Percentiles rank a stretch among this genome's conserved stretches.
Conservation (phyloP, 2,329 filamentous ascomycete genomes). For the Aspergillus fischeri region DNA sequence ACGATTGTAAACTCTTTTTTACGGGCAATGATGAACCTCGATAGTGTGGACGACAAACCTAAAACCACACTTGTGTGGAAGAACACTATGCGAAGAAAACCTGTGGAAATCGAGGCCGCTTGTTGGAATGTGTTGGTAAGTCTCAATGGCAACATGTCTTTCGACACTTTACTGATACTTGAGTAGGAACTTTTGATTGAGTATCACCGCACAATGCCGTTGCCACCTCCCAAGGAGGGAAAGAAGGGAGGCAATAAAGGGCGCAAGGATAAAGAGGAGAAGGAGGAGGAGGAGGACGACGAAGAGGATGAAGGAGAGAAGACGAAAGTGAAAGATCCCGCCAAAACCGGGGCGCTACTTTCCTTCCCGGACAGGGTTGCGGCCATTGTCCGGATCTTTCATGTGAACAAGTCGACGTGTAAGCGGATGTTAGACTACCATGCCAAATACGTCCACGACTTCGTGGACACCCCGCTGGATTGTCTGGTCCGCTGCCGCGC, state of each 20-base stretch:
- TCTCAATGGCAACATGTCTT: background rate
- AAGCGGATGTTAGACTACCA: background rate
- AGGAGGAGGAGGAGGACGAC: background rate
- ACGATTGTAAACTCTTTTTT: conserved; percentile 28
- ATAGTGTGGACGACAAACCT: conserved; percentile 25
- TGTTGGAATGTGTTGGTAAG: conserved; percentile 32
- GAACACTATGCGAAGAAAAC: conserved; percentile 15
- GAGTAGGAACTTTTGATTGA: conserved; percentile 19
- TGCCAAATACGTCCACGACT: background rate
- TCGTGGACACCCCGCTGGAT: background rate
- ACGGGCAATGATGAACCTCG: conserved; percentile 29
- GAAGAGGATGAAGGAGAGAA: background rate
- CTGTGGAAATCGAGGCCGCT: conserved; percentile 22
- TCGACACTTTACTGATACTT: background rate
- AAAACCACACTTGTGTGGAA: conserved; percentile 25
- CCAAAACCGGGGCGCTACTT: background rate
- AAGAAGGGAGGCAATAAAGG: background rate
- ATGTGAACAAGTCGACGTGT: background rate
- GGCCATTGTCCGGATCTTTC: background rate
- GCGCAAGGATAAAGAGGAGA: background rate
- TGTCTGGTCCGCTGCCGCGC: background rate
- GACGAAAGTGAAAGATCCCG: background rate
- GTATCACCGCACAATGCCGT: conserved; percentile 22
- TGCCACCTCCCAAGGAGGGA: conserved; percentile 13
- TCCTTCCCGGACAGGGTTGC: background rate